Conservation (phyloP, 2,329 filamentous ascomycete species). For the Periconia macrospinosa region DNA sequence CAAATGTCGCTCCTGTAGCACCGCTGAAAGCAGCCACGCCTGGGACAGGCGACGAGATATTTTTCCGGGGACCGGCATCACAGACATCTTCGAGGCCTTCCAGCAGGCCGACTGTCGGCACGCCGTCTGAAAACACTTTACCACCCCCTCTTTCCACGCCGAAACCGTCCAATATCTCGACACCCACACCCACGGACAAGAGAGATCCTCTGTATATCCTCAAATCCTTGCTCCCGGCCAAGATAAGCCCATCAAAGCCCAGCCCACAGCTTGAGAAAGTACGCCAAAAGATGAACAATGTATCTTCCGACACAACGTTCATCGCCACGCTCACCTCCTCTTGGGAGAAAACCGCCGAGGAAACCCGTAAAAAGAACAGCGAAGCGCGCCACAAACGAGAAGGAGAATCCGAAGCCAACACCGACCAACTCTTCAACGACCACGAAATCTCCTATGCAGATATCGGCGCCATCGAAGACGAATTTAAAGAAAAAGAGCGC, state of each 20-base stretch:
- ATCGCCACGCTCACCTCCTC: constrained; percentile 26
- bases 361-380: constrained; percentile 50
- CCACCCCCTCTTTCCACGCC: constrained; percentile 30
- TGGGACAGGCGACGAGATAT: constrained; percentile 36
- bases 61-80: constrained; percentile 28
- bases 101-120: constrained; percentile 20
- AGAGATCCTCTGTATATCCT: constrained; percentile 20
- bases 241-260: constrained; percentile 10
- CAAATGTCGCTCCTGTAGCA: constrained; percentile 9
- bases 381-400: constrained; percentile 53
- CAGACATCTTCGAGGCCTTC: constrained; percentile 11
- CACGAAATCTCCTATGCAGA: constrained; percentile 62
- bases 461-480: constrained; percentile 57
- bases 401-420: constrained; percentile 55
- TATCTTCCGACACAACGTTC: constrained; percentile 22
- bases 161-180: constrained; percentile 13
- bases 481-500: constrained; percentile 57
- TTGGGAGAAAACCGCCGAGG: constrained; percentile 52
- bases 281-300: constrained; percentile 14
- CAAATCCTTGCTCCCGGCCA: constrained; percentile 20
- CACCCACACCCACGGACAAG: constrained; percentile 9
- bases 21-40: constrained; percentile 9
- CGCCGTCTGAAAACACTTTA: constrained; percentile 22
- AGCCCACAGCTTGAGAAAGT: constrained; percentile 25
- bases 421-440: constrained; percentile 58